Percentiles rank a stretch among this genome's conserved stretches.
Conservation (phyloP, 495 filamentous ascomycete genomes). For the Talaromyces adpressus region DNA sequence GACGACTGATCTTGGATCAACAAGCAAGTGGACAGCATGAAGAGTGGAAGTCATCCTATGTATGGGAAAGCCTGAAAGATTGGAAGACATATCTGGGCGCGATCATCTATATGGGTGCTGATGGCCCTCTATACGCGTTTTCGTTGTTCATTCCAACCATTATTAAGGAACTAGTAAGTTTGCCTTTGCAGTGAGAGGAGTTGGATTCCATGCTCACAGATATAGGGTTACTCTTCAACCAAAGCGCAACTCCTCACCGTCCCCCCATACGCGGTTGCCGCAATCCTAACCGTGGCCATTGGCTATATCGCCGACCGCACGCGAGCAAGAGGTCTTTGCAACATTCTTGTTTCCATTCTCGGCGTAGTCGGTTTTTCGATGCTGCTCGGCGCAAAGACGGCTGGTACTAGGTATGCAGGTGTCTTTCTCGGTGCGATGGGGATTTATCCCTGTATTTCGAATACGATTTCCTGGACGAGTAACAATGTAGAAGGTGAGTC, state of each 20-base stretch:
- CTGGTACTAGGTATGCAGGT: slow-evolving; percentile 71
- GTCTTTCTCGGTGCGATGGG: slow-evolving; percentile 82
- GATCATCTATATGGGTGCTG: slow-evolving; percentile 70
- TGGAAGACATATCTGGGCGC: slow-evolving; percentile 83
- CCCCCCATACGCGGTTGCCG: slow-evolving; percentile 81
- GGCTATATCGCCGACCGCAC: slow-evolving; percentile 80
- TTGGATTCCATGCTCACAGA: slow-evolving; percentile 19
- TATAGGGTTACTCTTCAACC: slow-evolving; percentile 57
- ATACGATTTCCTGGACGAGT: slow-evolving; percentile 80
- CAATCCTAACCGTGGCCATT: slow-evolving; percentile 64
- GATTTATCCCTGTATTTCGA: slow-evolving; percentile 89
- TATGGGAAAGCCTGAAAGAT: slow-evolving; percentile 70
- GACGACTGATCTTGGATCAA: slow-evolving; percentile 65
- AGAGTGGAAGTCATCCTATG: slow-evolving; percentile 65
- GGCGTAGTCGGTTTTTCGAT: slow-evolving; percentile 76
- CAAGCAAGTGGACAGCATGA: slow-evolving; percentile 77
- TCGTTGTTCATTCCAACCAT: slow-evolving; percentile 87
- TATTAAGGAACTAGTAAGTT: slow-evolving; percentile 49
- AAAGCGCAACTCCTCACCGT: slow-evolving; percentile 77
- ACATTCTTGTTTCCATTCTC: slow-evolving; percentile 62
- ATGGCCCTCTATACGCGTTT: slow-evolving; percentile 76
- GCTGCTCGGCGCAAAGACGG: slow-evolving; percentile 52
- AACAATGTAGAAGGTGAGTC: slow-evolving; percentile 74
- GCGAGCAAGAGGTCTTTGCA: slow-evolving; percentile 70
- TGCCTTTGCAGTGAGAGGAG: not conserved